Base-by-base conservation (phyloP, 164 flowering plant species). In the Nelumbo lutea region DNA sequence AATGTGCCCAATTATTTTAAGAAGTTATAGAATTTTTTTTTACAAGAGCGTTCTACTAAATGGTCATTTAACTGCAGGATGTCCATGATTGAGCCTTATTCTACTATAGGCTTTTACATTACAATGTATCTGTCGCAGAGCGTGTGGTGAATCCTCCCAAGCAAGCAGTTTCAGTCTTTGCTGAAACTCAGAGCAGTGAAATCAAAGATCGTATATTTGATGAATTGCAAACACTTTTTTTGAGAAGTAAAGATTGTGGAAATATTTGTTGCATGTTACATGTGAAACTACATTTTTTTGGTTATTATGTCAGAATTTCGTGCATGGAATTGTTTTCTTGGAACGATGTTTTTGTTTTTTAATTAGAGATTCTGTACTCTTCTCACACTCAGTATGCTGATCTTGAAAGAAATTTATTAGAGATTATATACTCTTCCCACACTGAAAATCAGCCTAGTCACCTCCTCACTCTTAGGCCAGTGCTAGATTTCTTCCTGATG, bases 111-210 rank as follows among this genome's bases (percentile, higher is more conserved):
- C 91, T 96, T 72, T 77, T 96, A 81, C 93, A 88, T 72, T 75
- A 96, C 42, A 77, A 90, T 73, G 90, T 87, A 27, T 76, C 91
- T 51, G 81, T 84, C 5, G 96, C 99, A 67, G 97, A 90, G 60
- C 76, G 84, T 63, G 97, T 96, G 61, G 96, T 93, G 13, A 87
- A 90, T 76, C 98, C 98, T 77, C 93, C 98, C 59, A 93, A 96
- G 83, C 99, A 93, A 82, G 99, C 98, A 48, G 98, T 96, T 84
- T 96, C 99, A 65, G 98, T 91, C 66, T 96, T 96, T 85, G 93
- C 98, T 75, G 99, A 93, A 75, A 84, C 91, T 67, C 96, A 90
- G 82, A 93, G 87, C 82, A 93, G 92, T 77, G 99, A 96, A 82
- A 78, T 89, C 78, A 96, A 88, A 78, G 99, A 96, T 84, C 93